Base-by-base conservation (phyloP, 1,139 yeast genomes). In the Blastobotrys malaysiensis region DNA sequence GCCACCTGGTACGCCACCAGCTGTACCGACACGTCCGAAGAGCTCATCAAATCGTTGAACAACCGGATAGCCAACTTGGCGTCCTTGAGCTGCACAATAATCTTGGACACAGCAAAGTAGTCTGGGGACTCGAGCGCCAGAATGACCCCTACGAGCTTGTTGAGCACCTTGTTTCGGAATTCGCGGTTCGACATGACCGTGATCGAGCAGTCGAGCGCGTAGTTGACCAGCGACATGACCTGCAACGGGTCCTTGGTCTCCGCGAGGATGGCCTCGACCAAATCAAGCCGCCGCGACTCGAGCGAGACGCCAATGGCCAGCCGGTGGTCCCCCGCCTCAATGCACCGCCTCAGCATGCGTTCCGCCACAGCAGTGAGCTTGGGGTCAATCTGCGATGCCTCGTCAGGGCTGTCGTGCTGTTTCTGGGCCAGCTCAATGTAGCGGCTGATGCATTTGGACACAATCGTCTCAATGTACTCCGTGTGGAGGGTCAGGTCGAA, bases 401-500 rank as follows among this genome's bases (percentile, higher is more conserved):
- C 59, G 43, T 52, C 60, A 7, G 63, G 63, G 7, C 71, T 65
- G 57, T 78, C 80, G 64, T 78, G 84, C 57, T 76, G 77, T 58
- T 74, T 69, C 64, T 82, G 88, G 2, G 95, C 80, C 60, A 80
- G 76, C 46, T 77, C 73, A 60, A 87, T 87, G 71, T 93, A 93
- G 63, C 82, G 81, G 67, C 87, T 88, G 69, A 95, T 88, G 71
- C 97, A 90, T 69, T 89, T 88, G 18, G 96, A 87, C 45, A 93
- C 95, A 64, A 93, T 88, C 6, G 98, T 93, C 73, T 95, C 96
- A 57, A 86, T 87, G 70, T 82, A 93, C 73, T 91, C 96, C n/a
- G 90, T 80, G 60, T 81, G 78, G 9, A 53, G 50, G 56, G 79
- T 68, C 53, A 90, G 76, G 70, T 91, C 81, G 67, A 95, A 89